Percentiles rank a stretch among this genome's conserved stretches.
Evolutionary conservation across 2,329 filamentous ascomycete genomes (phyloP).

Genomic region (Cercospora sesami): DNA sequence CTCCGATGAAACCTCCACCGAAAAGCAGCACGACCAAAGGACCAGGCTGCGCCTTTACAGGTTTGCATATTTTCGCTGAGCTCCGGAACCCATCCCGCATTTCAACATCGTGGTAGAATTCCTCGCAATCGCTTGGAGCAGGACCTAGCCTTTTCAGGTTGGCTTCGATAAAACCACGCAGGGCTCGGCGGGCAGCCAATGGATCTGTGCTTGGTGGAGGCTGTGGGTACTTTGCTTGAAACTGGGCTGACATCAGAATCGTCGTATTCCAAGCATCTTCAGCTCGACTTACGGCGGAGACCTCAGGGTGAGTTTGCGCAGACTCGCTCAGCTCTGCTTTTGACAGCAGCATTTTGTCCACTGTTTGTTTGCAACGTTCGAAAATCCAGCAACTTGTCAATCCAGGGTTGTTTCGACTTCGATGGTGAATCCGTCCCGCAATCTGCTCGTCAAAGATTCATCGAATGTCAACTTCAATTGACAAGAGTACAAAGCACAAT

Average conservation of each 20-base stretch:
- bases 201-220: conserved; percentile 13
- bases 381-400: background rate
- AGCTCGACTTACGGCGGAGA: conserved; percentile 16
- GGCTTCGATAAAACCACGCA: conserved; percentile 15
- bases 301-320: conserved; percentile 22
- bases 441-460: background rate
- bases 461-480: background rate
- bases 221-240: conserved; percentile 19
- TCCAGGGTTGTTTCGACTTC: background rate
- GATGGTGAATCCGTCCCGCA: background rate
- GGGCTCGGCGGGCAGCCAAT: conserved; percentile 11
- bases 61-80: conserved; percentile 39
- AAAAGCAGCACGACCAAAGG: conserved; percentile 34
- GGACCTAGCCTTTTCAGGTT: conserved; percentile 22
- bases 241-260: conserved; percentile 17
- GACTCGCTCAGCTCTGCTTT: conserved; percentile 18
- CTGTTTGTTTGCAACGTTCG: background rate
- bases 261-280: background rate
- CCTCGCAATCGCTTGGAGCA: conserved; percentile 24
- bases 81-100: conserved; percentile 41
- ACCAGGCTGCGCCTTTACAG: conserved; percentile 21
- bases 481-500: background rate
- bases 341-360: conserved; percentile 18
- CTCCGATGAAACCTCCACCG: conserved; percentile 36
- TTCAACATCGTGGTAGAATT: conserved; percentile 42